Evolutionary conservation across 306 rosid species (phyloP).

Genomic region (Cyclanthera cordifolia): DNA sequence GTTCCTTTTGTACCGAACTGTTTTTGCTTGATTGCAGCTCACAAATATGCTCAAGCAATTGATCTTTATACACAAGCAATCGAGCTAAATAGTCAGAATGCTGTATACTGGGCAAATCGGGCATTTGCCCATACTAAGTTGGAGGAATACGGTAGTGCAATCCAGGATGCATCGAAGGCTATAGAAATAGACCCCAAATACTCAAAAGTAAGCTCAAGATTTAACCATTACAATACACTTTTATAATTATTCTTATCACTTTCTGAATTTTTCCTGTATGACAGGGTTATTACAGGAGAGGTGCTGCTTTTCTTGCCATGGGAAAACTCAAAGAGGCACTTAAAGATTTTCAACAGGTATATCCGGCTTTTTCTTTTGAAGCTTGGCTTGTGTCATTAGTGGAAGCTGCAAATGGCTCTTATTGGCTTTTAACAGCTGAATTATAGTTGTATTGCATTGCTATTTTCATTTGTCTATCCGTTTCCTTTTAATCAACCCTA

Average conservation of each 20-base stretch:
- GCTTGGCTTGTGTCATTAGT: not conserved
- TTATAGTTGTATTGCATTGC: not conserved
- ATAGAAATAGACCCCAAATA: constrained; percentile 89
- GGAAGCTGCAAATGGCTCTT: not conserved
- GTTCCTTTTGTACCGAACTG: constrained; percentile 16
- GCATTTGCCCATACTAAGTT: constrained; percentile 86
- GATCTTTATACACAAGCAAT: constrained; percentile 85
- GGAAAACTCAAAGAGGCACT: constrained; percentile 95
- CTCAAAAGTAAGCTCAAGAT: constrained; percentile 52
- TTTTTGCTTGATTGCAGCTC: constrained; percentile 44
- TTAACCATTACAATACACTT: not conserved
- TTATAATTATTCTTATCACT: not conserved
- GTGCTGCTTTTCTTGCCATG: constrained; percentile 88
- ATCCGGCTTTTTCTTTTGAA: not conserved
- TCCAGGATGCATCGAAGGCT: constrained; percentile 84
- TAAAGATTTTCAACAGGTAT: constrained; percentile 97
- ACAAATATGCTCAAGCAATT: constrained; percentile 74
- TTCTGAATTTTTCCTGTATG: constrained; percentile 19
- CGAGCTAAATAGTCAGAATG: constrained; percentile 57
- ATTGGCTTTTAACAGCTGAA: not conserved
- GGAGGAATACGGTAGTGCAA: constrained; percentile 97
- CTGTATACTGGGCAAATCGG: constrained; percentile 92
- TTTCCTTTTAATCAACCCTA: not conserved
- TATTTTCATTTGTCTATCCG: not conserved
- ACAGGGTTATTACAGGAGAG: constrained; percentile 95